Evolutionary conservation across 2,329 filamentous ascomycete species (phyloP).

Genomic region (Thermomyces lanuginosus): DNA sequence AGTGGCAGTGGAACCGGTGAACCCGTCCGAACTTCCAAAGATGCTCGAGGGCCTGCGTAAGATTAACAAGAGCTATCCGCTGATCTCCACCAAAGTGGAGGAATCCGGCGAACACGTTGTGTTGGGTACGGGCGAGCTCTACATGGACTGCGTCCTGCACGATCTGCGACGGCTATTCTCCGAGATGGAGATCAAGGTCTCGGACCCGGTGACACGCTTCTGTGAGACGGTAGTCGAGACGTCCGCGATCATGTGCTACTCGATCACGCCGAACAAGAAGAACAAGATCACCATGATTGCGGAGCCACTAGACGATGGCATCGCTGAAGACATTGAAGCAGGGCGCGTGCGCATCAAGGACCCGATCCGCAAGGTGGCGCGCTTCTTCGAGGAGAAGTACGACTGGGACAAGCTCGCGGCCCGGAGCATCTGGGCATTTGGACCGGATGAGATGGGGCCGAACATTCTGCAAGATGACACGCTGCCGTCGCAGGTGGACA

Average conservation of each 20-base stretch:
- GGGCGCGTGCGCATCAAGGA: conserved; percentile 84
- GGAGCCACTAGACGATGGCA: conserved; percentile 85
- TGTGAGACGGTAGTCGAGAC: conserved; percentile 97
- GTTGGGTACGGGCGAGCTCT: conserved; percentile 90
- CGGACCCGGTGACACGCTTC: conserved; percentile 91
- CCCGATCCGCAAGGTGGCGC: conserved; percentile 79
- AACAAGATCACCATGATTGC: conserved; percentile 99
- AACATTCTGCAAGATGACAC: conserved; percentile 97
- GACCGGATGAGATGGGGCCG: conserved; percentile 81
- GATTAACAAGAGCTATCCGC: conserved; percentile 93
- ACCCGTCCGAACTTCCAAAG: conserved; percentile 92
- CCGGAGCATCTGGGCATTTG: conserved; percentile 96
- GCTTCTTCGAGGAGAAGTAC: conserved; percentile 94
- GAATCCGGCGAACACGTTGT: conserved; percentile 95
- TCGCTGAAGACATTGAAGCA: conserved; percentile 84
- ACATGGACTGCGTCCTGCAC: conserved; percentile 98
- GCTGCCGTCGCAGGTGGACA: conserved; percentile 82
- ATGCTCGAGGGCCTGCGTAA: conserved; percentile 95
- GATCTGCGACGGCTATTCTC: conserved; percentile 86
- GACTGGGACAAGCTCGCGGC: conserved; percentile 92
- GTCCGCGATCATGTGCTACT: conserved; percentile 94
- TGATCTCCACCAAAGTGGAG: conserved; percentile 92
- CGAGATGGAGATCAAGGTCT: conserved; percentile 98
- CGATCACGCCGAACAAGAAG: conserved; percentile 96
- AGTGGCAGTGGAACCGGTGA: conserved; percentile 93